Conservation (phyloP, 2,329 filamentous ascomycete genomes). For the Hypoxylon sp. region DNA sequence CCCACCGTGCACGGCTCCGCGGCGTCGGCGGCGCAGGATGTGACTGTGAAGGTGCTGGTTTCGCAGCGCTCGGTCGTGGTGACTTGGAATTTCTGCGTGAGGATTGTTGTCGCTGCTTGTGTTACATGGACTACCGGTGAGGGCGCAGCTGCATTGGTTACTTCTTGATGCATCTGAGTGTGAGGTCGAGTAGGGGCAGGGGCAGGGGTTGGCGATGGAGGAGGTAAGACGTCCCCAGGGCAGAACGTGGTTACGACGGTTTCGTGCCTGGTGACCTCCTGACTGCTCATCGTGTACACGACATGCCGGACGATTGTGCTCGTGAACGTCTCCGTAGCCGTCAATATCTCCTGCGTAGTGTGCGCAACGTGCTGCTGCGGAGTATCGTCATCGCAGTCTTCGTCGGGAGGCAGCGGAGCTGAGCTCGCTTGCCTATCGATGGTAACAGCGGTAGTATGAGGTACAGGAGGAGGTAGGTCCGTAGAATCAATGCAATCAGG, state of each 20-base stretch:
- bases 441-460: conserved; percentile 6
- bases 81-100: conserved; percentile 4
- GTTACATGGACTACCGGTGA: neutral
- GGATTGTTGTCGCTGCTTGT: conserved; percentile 4
- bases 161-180: neutral
- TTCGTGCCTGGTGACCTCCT: conserved; percentile 40
- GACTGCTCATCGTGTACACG: conserved; percentile 39
- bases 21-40: conserved; percentile 31
- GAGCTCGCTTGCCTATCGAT: conserved; percentile 11
- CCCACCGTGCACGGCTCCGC: conserved; percentile 31
- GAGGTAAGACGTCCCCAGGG: conserved; percentile 25
- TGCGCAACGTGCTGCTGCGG: conserved; percentile 2
- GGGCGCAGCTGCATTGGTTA: neutral
- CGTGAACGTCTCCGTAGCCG: conserved; percentile 39
- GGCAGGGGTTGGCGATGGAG: neutral
- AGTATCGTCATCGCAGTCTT: conserved; percentile 12
- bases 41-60: conserved; percentile 37
- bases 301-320: conserved; percentile 45
- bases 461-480: neutral
- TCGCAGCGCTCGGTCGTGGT: conserved; percentile 38
- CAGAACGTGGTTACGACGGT: conserved; percentile 46
- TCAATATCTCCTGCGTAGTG: neutral
- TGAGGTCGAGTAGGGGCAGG: neutral
- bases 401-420: conserved; percentile 1
- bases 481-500: conserved; percentile 10